Base-by-base conservation (phyloP, 2,329 filamentous ascomycete genomes). In the Aspergillus texensis region DNA sequence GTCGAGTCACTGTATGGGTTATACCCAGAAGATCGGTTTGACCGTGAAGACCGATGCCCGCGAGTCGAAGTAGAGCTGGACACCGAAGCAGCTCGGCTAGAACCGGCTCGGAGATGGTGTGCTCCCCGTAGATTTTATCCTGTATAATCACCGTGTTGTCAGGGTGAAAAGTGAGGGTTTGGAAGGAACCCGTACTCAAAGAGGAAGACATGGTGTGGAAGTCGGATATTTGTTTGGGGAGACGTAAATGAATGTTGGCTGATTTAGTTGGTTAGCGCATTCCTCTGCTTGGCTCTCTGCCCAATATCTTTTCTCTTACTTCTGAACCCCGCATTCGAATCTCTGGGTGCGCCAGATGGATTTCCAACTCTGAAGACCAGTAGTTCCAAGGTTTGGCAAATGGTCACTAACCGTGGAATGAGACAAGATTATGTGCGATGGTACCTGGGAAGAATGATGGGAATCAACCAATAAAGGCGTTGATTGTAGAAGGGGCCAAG, bases 31-130 rank as follows among this genome's bases (percentile, higher is more conserved):
- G 69, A 16, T 72, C 72, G 8, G 76, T 79, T 30, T 80, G 68
- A 30, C 78, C 77, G 58, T 79, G 73, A 64, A 80, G 78, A 63
- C 70, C 72, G 61, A 80, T 71, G 8, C 75, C 76, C 48, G 62
- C 64, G 2, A 80, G 74, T 19, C 78, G 77, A 10, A 65, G 67
- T 14, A 80, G 61, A 16, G 71, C 74, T 1, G 72, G 68, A 34
- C 70, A 75, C 52, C 70, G 72, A 4, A 80, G 72, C 9, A 80
- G 75, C 24, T 78, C 74, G 14, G 76, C 65, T 6, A 80, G 74
- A 2, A 79, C 71, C 2, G 77, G 76, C 59, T 80, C 78, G 2
- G 70, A 65, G 63, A 80, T 68, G 9, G 59, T 65, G 57, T 77
- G 68, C 32, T 68, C 67, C 54, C 78, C 78, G 61, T 80, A 77